These are phyloP conservation scores for Kodamaea sp. DNA, from an alignment of 1,139 yeast species.

Conservation along the genomic window DNA sequence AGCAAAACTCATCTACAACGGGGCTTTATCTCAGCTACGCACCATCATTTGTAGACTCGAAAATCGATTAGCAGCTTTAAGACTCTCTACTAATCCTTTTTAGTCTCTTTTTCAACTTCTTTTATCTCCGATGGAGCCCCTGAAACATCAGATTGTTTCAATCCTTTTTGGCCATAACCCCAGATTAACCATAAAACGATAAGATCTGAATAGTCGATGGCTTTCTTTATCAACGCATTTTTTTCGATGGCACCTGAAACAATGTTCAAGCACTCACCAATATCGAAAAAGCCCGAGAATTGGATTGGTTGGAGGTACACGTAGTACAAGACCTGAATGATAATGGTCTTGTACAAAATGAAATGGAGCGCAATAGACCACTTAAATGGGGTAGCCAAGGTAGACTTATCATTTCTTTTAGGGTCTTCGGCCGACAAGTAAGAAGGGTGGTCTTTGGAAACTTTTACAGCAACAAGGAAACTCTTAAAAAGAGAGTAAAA, in stretches of 20 bases:
- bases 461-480: slow-evolving; percentile 1
- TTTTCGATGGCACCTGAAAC: slow-evolving; percentile 6
- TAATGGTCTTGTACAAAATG: slow-evolving; percentile 10
- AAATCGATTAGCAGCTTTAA: no score
- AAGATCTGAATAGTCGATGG: slow-evolving; percentile 10
- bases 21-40: no score
- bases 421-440: slow-evolving; percentile 6
- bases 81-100: no score
- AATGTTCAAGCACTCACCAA: slow-evolving; percentile 13
- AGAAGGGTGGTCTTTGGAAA: slow-evolving; percentile 5
- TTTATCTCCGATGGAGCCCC: not conserved
- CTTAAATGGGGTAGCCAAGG: slow-evolving; percentile 9
- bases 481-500: slow-evolving; percentile 4
- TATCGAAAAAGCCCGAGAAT: slow-evolving; percentile 14
- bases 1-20: no score
- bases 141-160: slow-evolving; percentile 4
- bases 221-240: slow-evolving; percentile 2
- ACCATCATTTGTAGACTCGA: no score
- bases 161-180: slow-evolving; percentile 10
- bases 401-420: slow-evolving; percentile 9
- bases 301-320: slow-evolving; percentile 7
- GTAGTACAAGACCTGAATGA: slow-evolving; percentile 8
- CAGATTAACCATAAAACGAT: slow-evolving; percentile 16
- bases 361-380: slow-evolving; percentile 13
- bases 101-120: slow-evolving; percentile 1